Conservation (phyloP, 2,329 filamentous ascomycete species). For the Nemania diffusa region DNA sequence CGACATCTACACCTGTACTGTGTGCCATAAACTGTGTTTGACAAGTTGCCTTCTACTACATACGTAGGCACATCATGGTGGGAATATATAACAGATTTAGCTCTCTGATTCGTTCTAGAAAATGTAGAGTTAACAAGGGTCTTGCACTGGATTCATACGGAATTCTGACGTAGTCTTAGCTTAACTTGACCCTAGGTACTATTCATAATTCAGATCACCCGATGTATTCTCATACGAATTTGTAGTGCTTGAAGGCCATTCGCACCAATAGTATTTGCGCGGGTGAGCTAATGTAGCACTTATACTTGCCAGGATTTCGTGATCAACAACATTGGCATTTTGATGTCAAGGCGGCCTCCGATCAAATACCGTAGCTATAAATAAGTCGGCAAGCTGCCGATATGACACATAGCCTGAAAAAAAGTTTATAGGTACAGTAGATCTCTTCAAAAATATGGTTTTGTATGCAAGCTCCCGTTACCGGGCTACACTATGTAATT, state of each 20-base stretch:
- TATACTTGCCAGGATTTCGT: not conserved
- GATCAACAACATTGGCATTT: not conserved
- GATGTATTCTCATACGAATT: not conserved
- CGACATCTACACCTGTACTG: slow-evolving; percentile 5
- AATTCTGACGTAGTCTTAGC: slow-evolving; percentile 23
- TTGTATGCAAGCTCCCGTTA: not conserved
- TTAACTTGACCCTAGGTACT: not conserved
- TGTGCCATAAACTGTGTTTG: slow-evolving; percentile 17
- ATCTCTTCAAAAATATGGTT: not conserved
- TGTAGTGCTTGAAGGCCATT: not conserved
- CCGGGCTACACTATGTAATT: not conserved
- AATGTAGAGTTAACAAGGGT: not conserved
- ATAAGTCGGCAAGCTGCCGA: not conserved
- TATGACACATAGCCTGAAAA: not conserved
- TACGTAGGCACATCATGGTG: not conserved
- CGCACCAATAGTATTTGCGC: not conserved
- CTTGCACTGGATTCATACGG: not conserved
- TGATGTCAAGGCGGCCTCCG: not conserved
- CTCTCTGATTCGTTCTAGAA: slow-evolving; percentile 20
- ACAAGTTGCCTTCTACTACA: not conserved
- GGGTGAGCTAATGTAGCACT: not conserved
- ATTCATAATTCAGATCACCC: not conserved
- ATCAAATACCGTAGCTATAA: not conserved
- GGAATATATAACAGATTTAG: not conserved
- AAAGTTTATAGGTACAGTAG: not conserved